These are phyloP conservation scores for Mycena chlorophos DNA, from an alignment of 768 basidiomycete genomes.

Conservation along the genomic window DNA sequence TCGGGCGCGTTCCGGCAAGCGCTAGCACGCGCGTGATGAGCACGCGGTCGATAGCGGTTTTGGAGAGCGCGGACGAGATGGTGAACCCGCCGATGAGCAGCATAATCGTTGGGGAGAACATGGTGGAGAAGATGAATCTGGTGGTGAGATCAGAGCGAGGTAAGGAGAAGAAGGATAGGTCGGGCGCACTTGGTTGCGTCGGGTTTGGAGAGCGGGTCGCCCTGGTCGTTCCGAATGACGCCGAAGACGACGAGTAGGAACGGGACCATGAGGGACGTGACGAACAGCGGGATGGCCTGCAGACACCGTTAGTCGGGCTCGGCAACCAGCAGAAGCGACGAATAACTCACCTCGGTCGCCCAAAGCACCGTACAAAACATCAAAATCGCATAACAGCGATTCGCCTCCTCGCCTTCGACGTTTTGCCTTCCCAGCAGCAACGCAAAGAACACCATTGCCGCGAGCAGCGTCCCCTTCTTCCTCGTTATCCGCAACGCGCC, in stretches of 20 bases:
- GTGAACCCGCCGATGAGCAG: constrained; percentile 97
- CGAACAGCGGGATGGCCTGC: constrained; percentile 94
- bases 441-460: constrained; percentile 61
- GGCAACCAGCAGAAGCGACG: neutral
- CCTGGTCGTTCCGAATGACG: constrained; percentile 67
- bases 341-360: constrained; percentile 82
- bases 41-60: constrained; percentile 91
- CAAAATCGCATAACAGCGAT: constrained; percentile 87
- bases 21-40: constrained; percentile 88
- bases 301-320: neutral
- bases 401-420: constrained; percentile 69
- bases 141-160: constrained; percentile 11
- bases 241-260: constrained; percentile 82
- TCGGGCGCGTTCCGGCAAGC: constrained; percentile 86
- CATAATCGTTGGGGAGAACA: constrained; percentile 99
- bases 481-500: constrained; percentile 66
- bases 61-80: constrained; percentile 92
- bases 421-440: constrained; percentile 59
- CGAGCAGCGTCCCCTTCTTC: constrained; percentile 56
- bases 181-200: constrained; percentile 78
- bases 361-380: constrained; percentile 90
- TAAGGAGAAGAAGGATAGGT: neutral
- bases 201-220: constrained; percentile 51
- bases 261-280: constrained; percentile 91
- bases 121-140: constrained; percentile 88